These are phyloP conservation scores for Stephania yunnanensis DNA, from an alignment of 164 flowering plant genomes.

Conservation along the genomic window DNA sequence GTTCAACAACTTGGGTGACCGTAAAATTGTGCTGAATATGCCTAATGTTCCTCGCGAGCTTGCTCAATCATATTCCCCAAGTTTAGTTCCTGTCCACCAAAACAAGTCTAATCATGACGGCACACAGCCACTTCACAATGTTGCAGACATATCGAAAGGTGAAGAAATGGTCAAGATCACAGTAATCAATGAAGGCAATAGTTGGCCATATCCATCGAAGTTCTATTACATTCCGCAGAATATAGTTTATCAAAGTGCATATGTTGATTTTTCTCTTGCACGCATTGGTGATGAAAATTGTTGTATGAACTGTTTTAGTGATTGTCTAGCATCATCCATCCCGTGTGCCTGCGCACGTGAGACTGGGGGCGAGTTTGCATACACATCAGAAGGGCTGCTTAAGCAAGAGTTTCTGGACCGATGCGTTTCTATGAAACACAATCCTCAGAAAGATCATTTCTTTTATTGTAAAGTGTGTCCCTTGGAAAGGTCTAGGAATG, in stretches of 20 bases:
- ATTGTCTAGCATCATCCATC: constrained; percentile 54
- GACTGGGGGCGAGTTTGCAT: constrained; percentile 88
- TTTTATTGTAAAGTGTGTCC: constrained; percentile 70
- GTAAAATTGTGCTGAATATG: neutral
- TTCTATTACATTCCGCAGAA: constrained; percentile 42
- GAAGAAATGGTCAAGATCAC: constrained; percentile 37
- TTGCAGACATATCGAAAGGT: constrained; percentile 55
- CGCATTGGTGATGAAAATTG: constrained; percentile 74
- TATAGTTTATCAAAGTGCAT: constrained; percentile 32
- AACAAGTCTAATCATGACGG: constrained; percentile 15
- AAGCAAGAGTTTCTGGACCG: constrained; percentile 50
- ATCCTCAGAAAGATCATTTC: constrained; percentile 33
- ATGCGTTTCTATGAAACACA: constrained; percentile 39
- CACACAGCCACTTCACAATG: constrained; percentile 18
- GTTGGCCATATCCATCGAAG: constrained; percentile 24
- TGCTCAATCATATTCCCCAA: constrained; percentile 12
- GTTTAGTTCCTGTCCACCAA: constrained; percentile 23
- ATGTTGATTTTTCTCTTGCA: constrained; percentile 41
- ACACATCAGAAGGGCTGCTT: constrained; percentile 58
- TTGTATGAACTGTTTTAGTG: constrained; percentile 61
- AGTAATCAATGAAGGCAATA: constrained; percentile 31
- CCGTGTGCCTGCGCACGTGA: constrained; percentile 96
- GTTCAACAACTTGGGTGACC: constrained; percentile 11
- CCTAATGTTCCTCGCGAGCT: neutral
- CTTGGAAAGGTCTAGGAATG: constrained; percentile 52